A percentile compares a stretch with the other conserved stretches of the same genome.
phyloP scores from a whole-genome alignment of 1,139 yeast species.

The Blastobotrys aristatus region DNA sequence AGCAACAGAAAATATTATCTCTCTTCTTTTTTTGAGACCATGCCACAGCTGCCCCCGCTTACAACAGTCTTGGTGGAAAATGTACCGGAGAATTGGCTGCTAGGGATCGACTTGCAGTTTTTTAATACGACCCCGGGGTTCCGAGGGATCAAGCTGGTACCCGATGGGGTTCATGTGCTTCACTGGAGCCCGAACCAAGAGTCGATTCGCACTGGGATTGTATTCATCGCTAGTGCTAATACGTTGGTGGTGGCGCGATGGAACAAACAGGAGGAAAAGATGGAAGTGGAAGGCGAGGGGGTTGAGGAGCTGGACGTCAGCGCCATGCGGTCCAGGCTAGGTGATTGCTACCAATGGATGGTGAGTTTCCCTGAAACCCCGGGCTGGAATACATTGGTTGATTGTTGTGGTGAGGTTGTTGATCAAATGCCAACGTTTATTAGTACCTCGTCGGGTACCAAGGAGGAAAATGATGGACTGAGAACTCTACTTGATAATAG shows the following conservation, averaged over 20 bases:
- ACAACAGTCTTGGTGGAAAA: conserved; percentile 31
- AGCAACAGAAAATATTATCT: too few relatives aligned
- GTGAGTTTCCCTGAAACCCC: conserved; percentile 25
- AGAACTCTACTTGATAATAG: conserved; percentile 15
- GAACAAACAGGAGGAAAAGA: conserved; percentile 28
- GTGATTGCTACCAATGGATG: conserved; percentile 34
- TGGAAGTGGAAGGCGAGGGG: conserved; percentile 26
- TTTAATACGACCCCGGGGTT: conserved; percentile 35
- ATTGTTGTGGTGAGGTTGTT: conserved; percentile 20
- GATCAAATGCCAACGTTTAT: conserved; percentile 28
- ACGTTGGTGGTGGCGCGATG: conserved; percentile 28
- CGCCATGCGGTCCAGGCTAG: conserved; percentile 23
- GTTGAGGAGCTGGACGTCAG: conserved; percentile 32
- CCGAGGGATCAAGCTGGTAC: conserved; percentile 37
- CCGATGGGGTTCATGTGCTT: conserved; percentile 38
- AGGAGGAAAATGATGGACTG: conserved; percentile 38
- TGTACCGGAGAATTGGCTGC: conserved; percentile 32
- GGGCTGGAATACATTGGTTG: conserved; percentile 29
- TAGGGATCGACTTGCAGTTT: conserved; percentile 40
- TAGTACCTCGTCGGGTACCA: conserved; percentile 39
- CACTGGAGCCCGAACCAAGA: conserved; percentile 36
- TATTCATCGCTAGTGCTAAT: conserved; percentile 26
- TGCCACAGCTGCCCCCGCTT: conserved; percentile 29
- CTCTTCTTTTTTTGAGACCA: too few relatives aligned
- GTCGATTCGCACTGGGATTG: conserved; percentile 32